These are phyloP conservation scores for Chalciporus pseudorubinellus DNA, from an alignment of 768 basidiomycete genomes.

Conservation along the genomic window DNA sequence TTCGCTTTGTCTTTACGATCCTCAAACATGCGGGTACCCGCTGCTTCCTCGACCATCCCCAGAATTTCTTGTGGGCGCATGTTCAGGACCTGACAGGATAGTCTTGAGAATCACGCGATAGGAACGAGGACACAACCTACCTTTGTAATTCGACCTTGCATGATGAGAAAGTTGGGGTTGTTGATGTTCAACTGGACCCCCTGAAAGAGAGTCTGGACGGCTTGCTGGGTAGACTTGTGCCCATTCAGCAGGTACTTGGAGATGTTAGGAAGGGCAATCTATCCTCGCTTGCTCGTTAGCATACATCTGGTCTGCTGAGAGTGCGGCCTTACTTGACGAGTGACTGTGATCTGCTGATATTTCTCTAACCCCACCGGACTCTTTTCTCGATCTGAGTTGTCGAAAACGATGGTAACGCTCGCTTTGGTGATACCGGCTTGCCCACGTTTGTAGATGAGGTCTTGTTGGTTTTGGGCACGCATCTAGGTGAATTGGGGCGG, in stretches of 20 bases:
- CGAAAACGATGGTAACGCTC: constrained; percentile 97
- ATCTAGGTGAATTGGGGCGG: constrained; percentile 49
- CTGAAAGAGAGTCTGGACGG: constrained; percentile 89
- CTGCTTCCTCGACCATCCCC: constrained; percentile 98
- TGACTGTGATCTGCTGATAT: constrained; percentile 89
- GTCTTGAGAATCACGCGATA: not conserved
- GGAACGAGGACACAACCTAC: constrained; percentile 36
- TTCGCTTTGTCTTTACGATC: constrained; percentile 96
- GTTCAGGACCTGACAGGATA: constrained; percentile 64
- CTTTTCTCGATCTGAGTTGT: constrained; percentile 86
- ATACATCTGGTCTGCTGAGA: not conserved
- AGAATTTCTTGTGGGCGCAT: constrained; percentile 98
- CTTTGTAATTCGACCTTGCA: constrained; percentile 99
- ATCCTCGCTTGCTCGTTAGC: constrained; percentile 2
- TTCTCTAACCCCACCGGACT: constrained; percentile 83
- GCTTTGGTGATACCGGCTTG: constrained; percentile 97
- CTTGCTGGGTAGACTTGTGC: constrained; percentile 84
- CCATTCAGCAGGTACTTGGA: constrained; percentile 96
- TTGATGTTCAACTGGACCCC: constrained; percentile 98
- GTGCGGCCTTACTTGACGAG: constrained; percentile 71
- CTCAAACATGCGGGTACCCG: constrained; percentile 98
- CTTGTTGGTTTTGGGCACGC: constrained; percentile 93
- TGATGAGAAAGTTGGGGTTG: constrained; percentile 98
- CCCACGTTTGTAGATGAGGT: constrained; percentile 98
- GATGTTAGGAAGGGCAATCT: constrained; percentile 92